Base-by-base conservation (phyloP, 2,329 filamentous ascomycete genomes). In the Fusarium mexicanum region DNA sequence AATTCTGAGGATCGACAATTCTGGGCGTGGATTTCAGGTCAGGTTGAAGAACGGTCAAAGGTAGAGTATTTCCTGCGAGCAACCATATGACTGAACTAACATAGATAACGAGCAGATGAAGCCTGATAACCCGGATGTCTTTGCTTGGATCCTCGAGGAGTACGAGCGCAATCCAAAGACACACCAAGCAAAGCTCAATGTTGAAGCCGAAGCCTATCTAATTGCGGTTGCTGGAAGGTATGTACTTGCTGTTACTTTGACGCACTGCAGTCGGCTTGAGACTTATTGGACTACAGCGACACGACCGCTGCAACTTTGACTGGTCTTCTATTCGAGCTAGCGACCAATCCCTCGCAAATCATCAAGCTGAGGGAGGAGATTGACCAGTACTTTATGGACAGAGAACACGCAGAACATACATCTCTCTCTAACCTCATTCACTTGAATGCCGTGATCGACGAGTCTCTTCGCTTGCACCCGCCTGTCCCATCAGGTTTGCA, bases 361-460 rank as follows among this genome's bases (percentile, higher is more conserved):
- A 14, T 22, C 7, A 50, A 58, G 20, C 76, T 88, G 22, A 81
- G 83, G 31, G 76, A 79, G 1, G 85, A 86, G 37, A 66, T 84
- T 14, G 74, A 80, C 43, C 48, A 51, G 16, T 75, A 75, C 26
- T 66, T 63, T 10, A 37, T 20, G 12, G 33, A 73, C 16, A 44
- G 50, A 5, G 62, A 69, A n/a, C 33, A 72, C 6, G 53, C 59
- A 8, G 77, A 77, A n/a, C 62, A 68, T 47, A 58, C 51, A 16
- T 70, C 57, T 2, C 71, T 81, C 10, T 71, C 73, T 7, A 76
- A 75, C 44, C 65, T 81, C 37, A 63, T 69, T 22, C 76, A 80
- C 47, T 78, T 85, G 17, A 78, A 82, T 51, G 84, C 81, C 7
- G 76, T 78, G 41, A 82, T 86, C 51, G 80, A 86, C 51, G 85